A percentile compares a stretch with the other conserved stretches of the same genome.
These are phyloP conservation scores for Petunia secreta DNA, from an alignment of 257 asterid species.

Conservation along the genomic window DNA sequence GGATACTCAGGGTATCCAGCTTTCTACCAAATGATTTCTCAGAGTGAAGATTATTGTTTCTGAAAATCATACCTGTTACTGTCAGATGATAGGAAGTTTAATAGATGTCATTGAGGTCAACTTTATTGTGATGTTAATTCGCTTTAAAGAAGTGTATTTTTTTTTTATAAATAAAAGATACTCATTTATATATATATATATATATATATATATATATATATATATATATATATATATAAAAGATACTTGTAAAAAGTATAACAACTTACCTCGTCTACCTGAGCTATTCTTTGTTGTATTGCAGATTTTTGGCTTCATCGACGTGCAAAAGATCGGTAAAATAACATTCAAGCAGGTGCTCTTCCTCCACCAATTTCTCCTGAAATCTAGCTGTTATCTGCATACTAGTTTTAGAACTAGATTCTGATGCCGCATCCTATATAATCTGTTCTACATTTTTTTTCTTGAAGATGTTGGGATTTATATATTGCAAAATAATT, in stretches of 20 bases:
- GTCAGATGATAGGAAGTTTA: slow-evolving; percentile 1
- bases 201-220: too few species aligned
- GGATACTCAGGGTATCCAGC: slow-evolving; percentile 8
- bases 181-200: too few species aligned
- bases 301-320: slow-evolving; percentile 83
- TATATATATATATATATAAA: background rate
- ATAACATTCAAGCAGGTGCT: slow-evolving; percentile 85
- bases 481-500: background rate
- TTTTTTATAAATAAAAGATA: background rate
- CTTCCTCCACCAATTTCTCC: background rate
- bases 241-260: background rate
- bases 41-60: background rate
- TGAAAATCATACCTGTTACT: slow-evolving; percentile 13
- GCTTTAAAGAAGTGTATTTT: background rate
- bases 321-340: slow-evolving; percentile 74
- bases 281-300: slow-evolving; percentile 19
- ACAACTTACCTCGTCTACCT: background rate
- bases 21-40: background rate
- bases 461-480: background rate
- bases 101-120: background rate
- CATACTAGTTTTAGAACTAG: slow-evolving; percentile 8
- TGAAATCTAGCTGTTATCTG: background rate
- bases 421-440: background rate
- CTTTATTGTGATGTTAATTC: slow-evolving; percentile 1
- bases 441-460: background rate